phyloP scores from a whole-genome alignment of 345 rosid genomes.

The Capsella bursapastoris region DNA sequence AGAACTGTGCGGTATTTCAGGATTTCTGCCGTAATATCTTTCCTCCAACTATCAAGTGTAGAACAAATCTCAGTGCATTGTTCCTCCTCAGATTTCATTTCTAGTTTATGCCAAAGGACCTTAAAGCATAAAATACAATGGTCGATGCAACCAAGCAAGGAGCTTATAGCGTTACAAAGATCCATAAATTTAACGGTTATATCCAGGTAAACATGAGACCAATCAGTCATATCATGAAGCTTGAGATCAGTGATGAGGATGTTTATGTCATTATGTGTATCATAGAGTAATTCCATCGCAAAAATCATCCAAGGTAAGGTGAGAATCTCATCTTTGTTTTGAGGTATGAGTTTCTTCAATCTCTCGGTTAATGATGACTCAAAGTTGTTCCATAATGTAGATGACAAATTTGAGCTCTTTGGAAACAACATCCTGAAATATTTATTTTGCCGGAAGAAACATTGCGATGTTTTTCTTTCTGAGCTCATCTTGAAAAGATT shows the following conservation, averaged over 20 bases:
- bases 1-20: conserved; percentile 53
- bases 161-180: conserved; percentile 61
- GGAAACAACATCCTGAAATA: neutral
- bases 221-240: conserved; percentile 56
- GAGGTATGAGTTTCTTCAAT: neutral
- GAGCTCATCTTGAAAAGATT: neutral
- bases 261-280: neutral
- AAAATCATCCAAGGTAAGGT: neutral
- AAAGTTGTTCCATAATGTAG: neutral
- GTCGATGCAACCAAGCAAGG: conserved; percentile 59
- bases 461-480: neutral
- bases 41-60: conserved; percentile 68
- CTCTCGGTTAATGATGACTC: neutral
- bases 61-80: conserved; percentile 51
- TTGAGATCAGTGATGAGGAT: conserved; percentile 52
- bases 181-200: conserved; percentile 75
- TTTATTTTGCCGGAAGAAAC: neutral
- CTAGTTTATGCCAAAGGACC: conserved; percentile 55
- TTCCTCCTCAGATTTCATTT: conserved; percentile 44
- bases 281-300: neutral
- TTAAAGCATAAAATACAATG: conserved; percentile 57
- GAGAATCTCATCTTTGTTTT: neutral
- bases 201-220: conserved; percentile 73
- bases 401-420: neutral
- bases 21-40: conserved; percentile 53